Evolutionary conservation across 164 flowering plant species (phyloP).

Genomic region (Magnolia officinalis): DNA sequence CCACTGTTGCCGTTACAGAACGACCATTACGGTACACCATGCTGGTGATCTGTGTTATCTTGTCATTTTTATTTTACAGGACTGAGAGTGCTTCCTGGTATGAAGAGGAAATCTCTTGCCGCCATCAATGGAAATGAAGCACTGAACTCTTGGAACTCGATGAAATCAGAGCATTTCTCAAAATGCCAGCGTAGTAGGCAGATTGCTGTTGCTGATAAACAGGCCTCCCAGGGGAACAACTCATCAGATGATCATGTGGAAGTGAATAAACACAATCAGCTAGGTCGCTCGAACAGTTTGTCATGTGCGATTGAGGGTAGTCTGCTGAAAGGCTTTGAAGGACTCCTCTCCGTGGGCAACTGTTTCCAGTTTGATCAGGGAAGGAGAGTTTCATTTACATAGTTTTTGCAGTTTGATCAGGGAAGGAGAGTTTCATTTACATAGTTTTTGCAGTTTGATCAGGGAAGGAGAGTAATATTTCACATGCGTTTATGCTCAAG

Average conservation of each 20-base stretch:
- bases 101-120: conserved; percentile 54
- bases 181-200: conserved; percentile 38
- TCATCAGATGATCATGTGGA: conserved; percentile 30
- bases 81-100: conserved; percentile 45
- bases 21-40: no score
- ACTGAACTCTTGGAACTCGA: conserved; percentile 9
- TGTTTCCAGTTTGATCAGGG: conserved; percentile 40
- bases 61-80: conserved; percentile 35
- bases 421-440: conserved; percentile 37
- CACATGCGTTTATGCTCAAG: not conserved
- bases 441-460: conserved; percentile 25
- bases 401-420: conserved; percentile 26
- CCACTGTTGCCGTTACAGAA: no score
- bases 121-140: conserved; percentile 19
- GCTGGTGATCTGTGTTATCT: no score
- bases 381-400: conserved; percentile 34
- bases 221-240: conserved; percentile 19
- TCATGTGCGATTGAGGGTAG: conserved; percentile 74
- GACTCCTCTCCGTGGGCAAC: conserved; percentile 47
- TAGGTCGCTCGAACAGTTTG: conserved; percentile 32
- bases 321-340: conserved; percentile 65
- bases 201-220: conserved; percentile 4
- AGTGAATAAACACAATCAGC: conserved; percentile 21
- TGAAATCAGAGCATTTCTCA: not conserved
- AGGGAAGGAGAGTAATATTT: conserved; percentile 21